These are phyloP conservation scores for Picea engelmannii DNA, from an alignment of 83 land plant species.

Conservation along the genomic window DNA sequence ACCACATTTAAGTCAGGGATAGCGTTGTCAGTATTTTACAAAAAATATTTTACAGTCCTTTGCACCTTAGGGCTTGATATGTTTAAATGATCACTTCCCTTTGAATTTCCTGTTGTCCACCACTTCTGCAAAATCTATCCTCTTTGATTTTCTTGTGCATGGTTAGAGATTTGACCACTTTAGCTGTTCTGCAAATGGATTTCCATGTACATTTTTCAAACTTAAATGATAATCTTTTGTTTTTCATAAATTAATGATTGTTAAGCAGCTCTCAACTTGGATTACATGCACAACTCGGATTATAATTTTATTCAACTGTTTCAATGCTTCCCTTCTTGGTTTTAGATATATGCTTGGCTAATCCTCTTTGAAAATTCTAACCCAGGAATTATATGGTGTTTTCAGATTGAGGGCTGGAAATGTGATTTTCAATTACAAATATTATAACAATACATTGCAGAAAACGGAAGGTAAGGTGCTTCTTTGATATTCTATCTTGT, in stretches of 20 bases:
- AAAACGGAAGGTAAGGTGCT: slow-evolving; percentile 60
- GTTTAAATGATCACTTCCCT: not conserved
- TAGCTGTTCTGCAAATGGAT: not conserved
- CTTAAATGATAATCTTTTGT: not conserved
- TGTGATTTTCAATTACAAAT: slow-evolving; percentile 67
- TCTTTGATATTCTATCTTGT: not conserved
- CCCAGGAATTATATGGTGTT: slow-evolving; percentile 5
- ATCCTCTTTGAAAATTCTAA: not conserved
- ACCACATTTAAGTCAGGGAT: too few relatives aligned
- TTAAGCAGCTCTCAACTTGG: not conserved
- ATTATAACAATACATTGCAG: slow-evolving; percentile 57
- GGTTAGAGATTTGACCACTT: not conserved
- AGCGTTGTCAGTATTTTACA: too few relatives aligned
- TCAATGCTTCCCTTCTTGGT: not conserved
- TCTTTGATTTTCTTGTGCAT: not conserved
- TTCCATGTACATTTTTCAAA: not conserved
- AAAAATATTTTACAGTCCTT: not conserved
- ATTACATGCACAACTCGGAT: not conserved
- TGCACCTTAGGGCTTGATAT: not conserved
- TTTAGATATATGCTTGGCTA: not conserved
- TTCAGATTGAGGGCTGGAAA: slow-evolving; percentile 68
- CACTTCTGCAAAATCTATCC: not conserved
- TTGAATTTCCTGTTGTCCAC: not conserved
- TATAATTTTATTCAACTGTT: not conserved
- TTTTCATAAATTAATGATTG: not conserved